These are phyloP conservation scores for Keithomyces neogunnii DNA, from an alignment of 2,329 filamentous ascomycete species.

Conservation along the genomic window DNA sequence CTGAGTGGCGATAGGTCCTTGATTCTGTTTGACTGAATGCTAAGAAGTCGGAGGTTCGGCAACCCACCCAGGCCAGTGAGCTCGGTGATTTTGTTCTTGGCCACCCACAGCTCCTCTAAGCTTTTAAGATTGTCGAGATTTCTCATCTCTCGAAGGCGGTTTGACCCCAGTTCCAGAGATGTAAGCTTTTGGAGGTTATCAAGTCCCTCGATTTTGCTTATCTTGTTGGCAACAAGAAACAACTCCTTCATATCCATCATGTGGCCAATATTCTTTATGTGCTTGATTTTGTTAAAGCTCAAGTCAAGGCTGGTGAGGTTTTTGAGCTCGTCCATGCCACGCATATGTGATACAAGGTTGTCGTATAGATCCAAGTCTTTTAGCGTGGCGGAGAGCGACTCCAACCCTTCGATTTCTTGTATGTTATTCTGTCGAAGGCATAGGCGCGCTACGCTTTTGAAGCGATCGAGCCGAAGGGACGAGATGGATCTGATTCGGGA, in stretches of 20 bases:
- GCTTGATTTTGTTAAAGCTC: slow-evolving; percentile 98
- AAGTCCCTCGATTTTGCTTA: slow-evolving; percentile 76
- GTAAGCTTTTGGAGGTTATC: slow-evolving; percentile 65
- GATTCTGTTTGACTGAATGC: slow-evolving; percentile 92
- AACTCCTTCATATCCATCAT: slow-evolving; percentile 72
- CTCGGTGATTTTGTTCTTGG: slow-evolving; percentile 91
- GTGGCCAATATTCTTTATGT: slow-evolving; percentile 82
- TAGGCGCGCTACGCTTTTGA: slow-evolving; percentile 65
- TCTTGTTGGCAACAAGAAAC: slow-evolving; percentile 93
- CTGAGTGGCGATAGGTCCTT: slow-evolving; percentile 67
- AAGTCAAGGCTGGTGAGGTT: slow-evolving; percentile 76
- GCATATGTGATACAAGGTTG: slow-evolving; percentile 83
- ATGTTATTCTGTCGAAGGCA: slow-evolving; percentile 93
- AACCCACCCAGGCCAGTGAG: slow-evolving; percentile 69
- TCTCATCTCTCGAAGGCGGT: slow-evolving; percentile 80
- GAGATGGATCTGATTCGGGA: slow-evolving; percentile 72
- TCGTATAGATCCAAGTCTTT: slow-evolving; percentile 92
- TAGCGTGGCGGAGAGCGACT: slow-evolving; percentile 55
- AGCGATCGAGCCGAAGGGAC: slow-evolving; percentile 73
- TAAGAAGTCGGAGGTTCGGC: slow-evolving; percentile 75
- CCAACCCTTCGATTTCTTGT: slow-evolving; percentile 67
- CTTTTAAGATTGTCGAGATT: slow-evolving; percentile 70
- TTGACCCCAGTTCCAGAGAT: slow-evolving; percentile 86
- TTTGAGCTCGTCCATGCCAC: slow-evolving; percentile 69
- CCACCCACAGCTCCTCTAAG: slow-evolving; percentile 86